Evolutionary conservation across 257 asterid genomes (phyloP).

Genomic region (Echites panduratus): DNA sequence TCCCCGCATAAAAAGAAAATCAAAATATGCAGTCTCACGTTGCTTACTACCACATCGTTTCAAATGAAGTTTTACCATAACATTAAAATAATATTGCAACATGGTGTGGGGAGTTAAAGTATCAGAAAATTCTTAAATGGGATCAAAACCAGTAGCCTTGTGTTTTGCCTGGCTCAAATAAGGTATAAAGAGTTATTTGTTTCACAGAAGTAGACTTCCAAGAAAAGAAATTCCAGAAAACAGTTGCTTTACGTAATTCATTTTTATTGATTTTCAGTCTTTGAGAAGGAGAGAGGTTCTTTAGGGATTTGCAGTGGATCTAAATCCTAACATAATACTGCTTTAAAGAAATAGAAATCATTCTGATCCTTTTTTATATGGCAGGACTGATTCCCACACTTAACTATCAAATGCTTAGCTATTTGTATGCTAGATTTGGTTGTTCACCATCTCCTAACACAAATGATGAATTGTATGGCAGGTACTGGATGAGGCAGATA

Average conservation of each 20-base stretch:
- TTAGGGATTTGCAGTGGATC: not conserved
- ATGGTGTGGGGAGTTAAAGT: not conserved
- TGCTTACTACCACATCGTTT: too few species aligned
- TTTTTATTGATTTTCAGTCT: too few species aligned
- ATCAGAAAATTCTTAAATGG: not conserved
- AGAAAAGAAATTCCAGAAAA: not conserved
- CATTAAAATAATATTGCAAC: not conserved
- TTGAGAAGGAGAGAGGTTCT: not conserved
- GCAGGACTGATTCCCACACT: not conserved
- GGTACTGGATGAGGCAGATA: slow-evolving; percentile 97
- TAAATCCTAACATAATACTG: not conserved
- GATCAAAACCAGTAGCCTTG: not conserved
- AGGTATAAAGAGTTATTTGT: not conserved
- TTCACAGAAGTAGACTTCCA: not conserved
- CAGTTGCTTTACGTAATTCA: not conserved
- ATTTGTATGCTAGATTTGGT: not conserved
- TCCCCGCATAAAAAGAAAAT: too few species aligned
- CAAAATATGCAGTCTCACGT: too few species aligned
- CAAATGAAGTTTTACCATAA: too few species aligned
- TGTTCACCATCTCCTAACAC: not conserved
- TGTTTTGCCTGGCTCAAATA: not conserved
- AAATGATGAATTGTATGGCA: slow-evolving; percentile 16
- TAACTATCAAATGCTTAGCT: not conserved
- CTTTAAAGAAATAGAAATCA: not conserved
- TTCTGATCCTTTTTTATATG: not conserved